Evolutionary conservation across 176 grass and related monocot species (phyloP).

Genomic region (Musa schizocarpa): DNA sequence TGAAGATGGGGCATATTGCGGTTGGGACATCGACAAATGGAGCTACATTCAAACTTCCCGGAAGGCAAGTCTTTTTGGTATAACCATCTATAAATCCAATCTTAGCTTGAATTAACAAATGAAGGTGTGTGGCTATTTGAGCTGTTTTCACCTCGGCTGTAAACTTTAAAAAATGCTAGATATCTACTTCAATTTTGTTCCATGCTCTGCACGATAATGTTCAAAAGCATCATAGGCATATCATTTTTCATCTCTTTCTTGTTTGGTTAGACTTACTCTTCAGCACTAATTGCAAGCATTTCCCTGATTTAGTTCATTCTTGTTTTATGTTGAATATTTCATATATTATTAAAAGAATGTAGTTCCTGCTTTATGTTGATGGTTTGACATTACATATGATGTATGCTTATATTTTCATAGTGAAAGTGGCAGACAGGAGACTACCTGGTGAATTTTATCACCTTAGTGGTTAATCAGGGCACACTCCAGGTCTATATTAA

Average conservation of each 20-base stretch:
- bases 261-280: no score
- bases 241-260: no score
- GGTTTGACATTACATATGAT: neutral
- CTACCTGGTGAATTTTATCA: no score
- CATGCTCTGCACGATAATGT: neutral
- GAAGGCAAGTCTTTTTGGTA: slow-evolving; percentile 42
- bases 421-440: neutral
- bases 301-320: neutral
- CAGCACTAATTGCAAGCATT: no score
- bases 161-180: neutral
- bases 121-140: neutral
- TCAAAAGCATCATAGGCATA: neutral
- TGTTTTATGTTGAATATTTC: neutral
- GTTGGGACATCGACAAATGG: slow-evolving; percentile 93
- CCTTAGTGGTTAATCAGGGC: neutral
- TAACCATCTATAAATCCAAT: neutral
- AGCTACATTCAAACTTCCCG: slow-evolving; percentile 91
- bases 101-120: neutral
- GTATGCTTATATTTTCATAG: neutral
- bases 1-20: slow-evolving; percentile 70
- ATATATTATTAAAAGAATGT: neutral
- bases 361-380: neutral
- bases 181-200: neutral
- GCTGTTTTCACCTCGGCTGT: neutral
- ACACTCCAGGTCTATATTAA: neutral